A percentile compares a stretch with the other conserved stretches of the same genome.
phyloP scores from a whole-genome alignment of 331 rosid genomes.

The Erythrophleum ivorense region DNA sequence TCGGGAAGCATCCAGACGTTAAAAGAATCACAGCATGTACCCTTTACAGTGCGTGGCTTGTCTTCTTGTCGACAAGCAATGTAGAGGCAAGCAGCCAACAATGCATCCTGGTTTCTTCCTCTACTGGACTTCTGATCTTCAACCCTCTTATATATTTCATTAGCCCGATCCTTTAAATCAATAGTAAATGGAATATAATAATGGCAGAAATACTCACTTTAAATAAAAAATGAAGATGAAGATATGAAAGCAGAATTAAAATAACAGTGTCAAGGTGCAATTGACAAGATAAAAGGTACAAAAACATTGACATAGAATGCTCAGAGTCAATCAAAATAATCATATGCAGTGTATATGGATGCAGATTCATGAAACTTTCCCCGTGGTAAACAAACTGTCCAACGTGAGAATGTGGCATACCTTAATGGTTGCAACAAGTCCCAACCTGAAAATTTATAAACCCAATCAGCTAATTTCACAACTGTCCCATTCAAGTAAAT shows the following conservation, averaged over 20 bases:
- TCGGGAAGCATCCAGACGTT: slow-evolving; percentile 64
- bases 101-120: slow-evolving; percentile 97
- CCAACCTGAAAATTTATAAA: slow-evolving; percentile 78
- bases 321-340: not conserved
- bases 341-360: not conserved
- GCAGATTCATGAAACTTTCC: slow-evolving; percentile 9
- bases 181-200: slow-evolving; percentile 36
- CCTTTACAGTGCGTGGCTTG: slow-evolving; percentile 98
- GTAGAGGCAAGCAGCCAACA: slow-evolving; percentile 98
- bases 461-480: slow-evolving; percentile 41
- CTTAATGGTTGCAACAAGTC: slow-evolving; percentile 97
- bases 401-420: slow-evolving; percentile 43
- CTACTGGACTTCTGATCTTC: slow-evolving; percentile 97
- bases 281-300: not conserved
- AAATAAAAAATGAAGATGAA: slow-evolving; percentile 2
- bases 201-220: slow-evolving; percentile 25
- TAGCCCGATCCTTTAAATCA: slow-evolving; percentile 85
- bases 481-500: slow-evolving; percentile 6
- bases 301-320: not conserved
- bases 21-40: slow-evolving; percentile 67
- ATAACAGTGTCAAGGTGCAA: slow-evolving; percentile 21
- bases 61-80: slow-evolving; percentile 99
- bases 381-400: not conserved
- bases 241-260: slow-evolving; percentile 21
- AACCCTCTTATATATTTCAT: slow-evolving; percentile 93